Evolutionary conservation across 1,139 yeast species (phyloP).

Genomic region (Yamadazyma triangularis): DNA sequence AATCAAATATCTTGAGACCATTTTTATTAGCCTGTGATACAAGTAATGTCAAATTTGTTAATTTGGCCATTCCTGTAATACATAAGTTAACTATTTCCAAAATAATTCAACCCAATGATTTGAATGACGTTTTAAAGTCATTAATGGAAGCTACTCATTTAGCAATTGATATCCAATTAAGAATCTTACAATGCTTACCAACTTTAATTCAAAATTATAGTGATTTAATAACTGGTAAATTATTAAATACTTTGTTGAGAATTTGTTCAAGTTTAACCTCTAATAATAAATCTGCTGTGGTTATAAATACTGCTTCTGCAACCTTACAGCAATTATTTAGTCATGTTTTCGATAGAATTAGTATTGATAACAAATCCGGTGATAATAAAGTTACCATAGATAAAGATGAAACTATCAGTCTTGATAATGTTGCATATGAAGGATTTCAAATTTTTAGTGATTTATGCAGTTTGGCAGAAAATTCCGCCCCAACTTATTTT

Average conservation of each 20-base stretch:
- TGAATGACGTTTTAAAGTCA: constrained; percentile 57
- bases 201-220: constrained; percentile 64
- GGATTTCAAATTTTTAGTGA: constrained; percentile 68
- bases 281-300: constrained; percentile 68
- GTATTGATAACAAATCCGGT: constrained; percentile 2
- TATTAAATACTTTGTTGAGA: constrained; percentile 54
- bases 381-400: constrained; percentile 31
- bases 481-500: constrained; percentile 49
- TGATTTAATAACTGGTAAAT: constrained; percentile 47
- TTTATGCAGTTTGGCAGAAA: constrained; percentile 63
- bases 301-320: constrained; percentile 89
- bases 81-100: constrained; percentile 51
- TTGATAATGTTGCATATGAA: constrained; percentile 59
- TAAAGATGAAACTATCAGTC: constrained; percentile 34
- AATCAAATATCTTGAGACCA: constrained; percentile 60
- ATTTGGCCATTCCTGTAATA: constrained; percentile 67
- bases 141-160: constrained; percentile 70
- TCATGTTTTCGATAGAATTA: constrained; percentile 65
- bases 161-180: constrained; percentile 79
- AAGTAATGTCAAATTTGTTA: constrained; percentile 67
- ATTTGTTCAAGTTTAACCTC: constrained; percentile 72
- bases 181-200: constrained; percentile 83
- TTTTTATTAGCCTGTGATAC: constrained; percentile 70
- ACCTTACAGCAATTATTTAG: constrained; percentile 82
- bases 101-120: constrained; percentile 46